phyloP scores from a whole-genome alignment of 2,329 filamentous ascomycete species.

The Dactylonectria estremocensis region DNA sequence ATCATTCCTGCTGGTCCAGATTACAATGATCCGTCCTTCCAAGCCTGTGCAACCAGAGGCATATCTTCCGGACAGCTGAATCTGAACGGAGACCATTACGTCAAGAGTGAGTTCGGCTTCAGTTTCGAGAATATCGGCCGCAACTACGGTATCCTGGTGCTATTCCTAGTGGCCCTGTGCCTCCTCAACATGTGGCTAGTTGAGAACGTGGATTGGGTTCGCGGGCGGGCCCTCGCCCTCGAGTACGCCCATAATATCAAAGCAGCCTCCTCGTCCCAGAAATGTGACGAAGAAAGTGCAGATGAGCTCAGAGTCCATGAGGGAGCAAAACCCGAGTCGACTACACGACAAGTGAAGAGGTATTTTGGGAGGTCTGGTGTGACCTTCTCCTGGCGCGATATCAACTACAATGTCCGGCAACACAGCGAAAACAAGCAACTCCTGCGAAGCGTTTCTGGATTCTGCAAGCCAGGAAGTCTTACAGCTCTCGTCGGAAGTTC shows the following conservation, averaged over 20 bases:
- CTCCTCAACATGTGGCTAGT: conserved; percentile 38
- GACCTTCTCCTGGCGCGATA: conserved; percentile 79
- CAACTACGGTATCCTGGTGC: conserved; percentile 41
- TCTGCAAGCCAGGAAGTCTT: conserved; percentile 86
- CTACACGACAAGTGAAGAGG: too few relatives aligned
- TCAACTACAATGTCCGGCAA: conserved; percentile 79
- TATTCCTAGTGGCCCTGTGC: conserved; percentile 39
- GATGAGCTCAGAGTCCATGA: conserved; percentile 48
- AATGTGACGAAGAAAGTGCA: conserved; percentile 25
- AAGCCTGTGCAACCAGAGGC: conserved; percentile 71
- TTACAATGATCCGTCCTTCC: conserved; percentile 55
- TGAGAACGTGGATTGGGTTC: conserved; percentile 53
- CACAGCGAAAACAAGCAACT: conserved; percentile 52
- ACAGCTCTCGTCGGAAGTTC: conserved; percentile 86
- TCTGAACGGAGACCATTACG: conserved; percentile 70
- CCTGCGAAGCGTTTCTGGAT: conserved; percentile 74
- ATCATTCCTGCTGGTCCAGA: conserved; percentile 63
- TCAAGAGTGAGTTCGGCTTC: conserved; percentile 65
- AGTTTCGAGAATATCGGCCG: conserved; percentile 40
- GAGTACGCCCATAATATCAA: too few relatives aligned
- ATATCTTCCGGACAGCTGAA: conserved; percentile 50
- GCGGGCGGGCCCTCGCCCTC: conserved; percentile 75
- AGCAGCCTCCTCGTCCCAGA: background rate
- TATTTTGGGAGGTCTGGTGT: too few relatives aligned
- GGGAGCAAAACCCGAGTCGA: too few relatives aligned